Percentiles rank a stretch among this genome's conserved stretches.
phyloP scores from a whole-genome alignment of 208 protist genomes.

The Trypanosoma conorhini region DNA sequence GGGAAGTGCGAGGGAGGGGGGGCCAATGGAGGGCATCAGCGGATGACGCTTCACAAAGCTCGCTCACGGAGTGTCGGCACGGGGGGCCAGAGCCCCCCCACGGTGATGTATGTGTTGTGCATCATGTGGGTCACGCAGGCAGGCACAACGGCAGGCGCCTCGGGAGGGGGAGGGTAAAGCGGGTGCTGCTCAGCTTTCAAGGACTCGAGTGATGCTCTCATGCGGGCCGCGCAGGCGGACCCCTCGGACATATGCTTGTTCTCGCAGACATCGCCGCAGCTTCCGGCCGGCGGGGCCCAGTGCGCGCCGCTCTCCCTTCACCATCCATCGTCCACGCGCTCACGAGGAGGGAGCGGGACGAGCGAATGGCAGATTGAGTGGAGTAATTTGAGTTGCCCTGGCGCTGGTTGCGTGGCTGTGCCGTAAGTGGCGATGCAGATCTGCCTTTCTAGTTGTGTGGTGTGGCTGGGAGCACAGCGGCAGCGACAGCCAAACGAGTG shows the following conservation, averaged over 20 bases:
- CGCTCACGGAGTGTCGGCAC: neutral
- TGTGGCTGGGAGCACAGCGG: neutral
- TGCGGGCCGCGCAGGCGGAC: neutral
- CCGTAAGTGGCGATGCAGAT: neutral
- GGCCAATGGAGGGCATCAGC: neutral
- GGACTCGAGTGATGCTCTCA: constrained; percentile 31
- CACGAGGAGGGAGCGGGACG: constrained; percentile 34
- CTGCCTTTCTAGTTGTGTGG: neutral
- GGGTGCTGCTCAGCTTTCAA: constrained; percentile 25
- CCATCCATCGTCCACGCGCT: constrained; percentile 32
- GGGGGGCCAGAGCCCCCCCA: neutral
- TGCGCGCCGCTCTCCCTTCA: constrained; percentile 12
- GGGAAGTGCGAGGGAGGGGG: constrained; percentile 38
- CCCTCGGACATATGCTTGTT: constrained; percentile 40
- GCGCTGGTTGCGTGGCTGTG: neutral
- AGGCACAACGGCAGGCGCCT: neutral
- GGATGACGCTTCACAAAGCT: neutral
- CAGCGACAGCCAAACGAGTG: neutral
- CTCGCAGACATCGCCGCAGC: constrained; percentile 29
- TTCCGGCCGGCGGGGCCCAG: neutral
- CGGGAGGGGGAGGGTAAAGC: neutral
- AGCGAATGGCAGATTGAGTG: constrained; percentile 41
- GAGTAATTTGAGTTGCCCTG: neutral
- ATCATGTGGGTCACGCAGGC: constrained; percentile 5
- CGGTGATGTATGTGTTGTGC: neutral